Conservation (phyloP, 352 stramenopile genomes). For the Globisporangium canariense region DNA sequence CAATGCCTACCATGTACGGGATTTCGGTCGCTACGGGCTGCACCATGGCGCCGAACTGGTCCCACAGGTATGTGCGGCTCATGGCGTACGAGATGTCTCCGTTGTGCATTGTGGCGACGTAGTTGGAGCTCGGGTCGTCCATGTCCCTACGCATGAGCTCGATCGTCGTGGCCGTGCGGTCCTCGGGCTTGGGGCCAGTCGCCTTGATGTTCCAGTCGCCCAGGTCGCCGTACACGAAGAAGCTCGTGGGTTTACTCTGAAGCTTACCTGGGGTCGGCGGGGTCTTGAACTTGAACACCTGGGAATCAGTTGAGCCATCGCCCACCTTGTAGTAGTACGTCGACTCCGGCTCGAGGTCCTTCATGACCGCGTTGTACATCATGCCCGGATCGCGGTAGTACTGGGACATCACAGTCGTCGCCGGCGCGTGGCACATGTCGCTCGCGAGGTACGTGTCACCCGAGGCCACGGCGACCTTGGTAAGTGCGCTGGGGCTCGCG, state of each 20-base stretch:
- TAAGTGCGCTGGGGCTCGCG: conserved; percentile 5
- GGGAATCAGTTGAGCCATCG: not conserved
- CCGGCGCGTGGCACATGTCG: conserved; percentile 30
- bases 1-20: conserved; percentile 59
- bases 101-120: conserved; percentile 61
- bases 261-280: conserved; percentile 16
- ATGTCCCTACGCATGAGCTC: conserved; percentile 29
- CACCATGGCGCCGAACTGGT: conserved; percentile 65
- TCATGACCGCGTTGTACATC: conserved; percentile 23
- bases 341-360: conserved; percentile 6
- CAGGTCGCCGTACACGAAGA: conserved; percentile 70
- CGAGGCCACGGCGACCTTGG: conserved; percentile 1
- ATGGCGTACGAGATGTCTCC: conserved; percentile 71
- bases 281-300: conserved; percentile 20
- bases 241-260: conserved; percentile 27
- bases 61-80: conserved; percentile 57
- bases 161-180: conserved; percentile 29
- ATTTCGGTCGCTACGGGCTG: conserved; percentile 50
- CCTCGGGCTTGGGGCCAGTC: conserved; percentile 1
- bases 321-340: conserved; percentile 29
- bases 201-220: conserved; percentile 31
- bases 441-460: conserved; percentile 13
- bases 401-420: conserved; percentile 16
- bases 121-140: conserved; percentile 20
- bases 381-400: conserved; percentile 23